These are phyloP conservation scores for Cladorrhinum samala DNA, from an alignment of 495 filamentous ascomycete species.

Conservation along the genomic window DNA sequence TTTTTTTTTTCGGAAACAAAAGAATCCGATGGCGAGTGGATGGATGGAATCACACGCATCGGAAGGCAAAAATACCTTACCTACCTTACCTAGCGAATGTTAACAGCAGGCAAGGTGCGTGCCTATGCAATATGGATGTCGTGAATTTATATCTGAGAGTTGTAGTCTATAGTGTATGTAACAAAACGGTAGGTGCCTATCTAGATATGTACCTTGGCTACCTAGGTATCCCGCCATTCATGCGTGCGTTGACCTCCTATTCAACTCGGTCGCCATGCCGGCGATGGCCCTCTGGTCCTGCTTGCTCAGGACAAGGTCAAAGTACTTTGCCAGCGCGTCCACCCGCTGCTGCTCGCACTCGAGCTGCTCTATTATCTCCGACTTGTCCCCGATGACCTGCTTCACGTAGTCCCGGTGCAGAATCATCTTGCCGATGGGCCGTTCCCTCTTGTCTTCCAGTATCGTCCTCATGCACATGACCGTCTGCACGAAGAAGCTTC, in stretches of 20 bases:
- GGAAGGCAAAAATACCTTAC: too few species aligned
- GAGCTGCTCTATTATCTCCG: conserved; percentile 42
- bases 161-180: not conserved
- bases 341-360: conserved; percentile 47
- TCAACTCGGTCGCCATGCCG: conserved; percentile 44
- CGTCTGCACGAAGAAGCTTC: conserved; percentile 38
- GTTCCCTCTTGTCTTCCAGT: conserved; percentile 29
- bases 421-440: conserved; percentile 36
- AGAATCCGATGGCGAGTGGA: too few species aligned
- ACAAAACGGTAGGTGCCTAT: too few species aligned
- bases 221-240: not conserved
- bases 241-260: conserved; percentile 3
- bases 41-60: too few species aligned
- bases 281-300: conserved; percentile 50
- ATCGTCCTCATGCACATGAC: conserved; percentile 35
- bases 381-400: conserved; percentile 44
- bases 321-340: conserved; percentile 47
- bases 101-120: too few species aligned
- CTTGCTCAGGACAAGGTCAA: conserved; percentile 46
- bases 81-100: too few species aligned
- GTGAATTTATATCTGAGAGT: not conserved
- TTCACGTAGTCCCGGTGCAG: conserved; percentile 55
- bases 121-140: too few species aligned
- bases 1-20: too few species aligned
- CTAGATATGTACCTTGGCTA: too few species aligned